Evolutionary conservation across 108 stramenopile species (phyloP), one percentile per base, ranked within the genome.

Genomic region (Asterionellopsis glacialis): DNA sequence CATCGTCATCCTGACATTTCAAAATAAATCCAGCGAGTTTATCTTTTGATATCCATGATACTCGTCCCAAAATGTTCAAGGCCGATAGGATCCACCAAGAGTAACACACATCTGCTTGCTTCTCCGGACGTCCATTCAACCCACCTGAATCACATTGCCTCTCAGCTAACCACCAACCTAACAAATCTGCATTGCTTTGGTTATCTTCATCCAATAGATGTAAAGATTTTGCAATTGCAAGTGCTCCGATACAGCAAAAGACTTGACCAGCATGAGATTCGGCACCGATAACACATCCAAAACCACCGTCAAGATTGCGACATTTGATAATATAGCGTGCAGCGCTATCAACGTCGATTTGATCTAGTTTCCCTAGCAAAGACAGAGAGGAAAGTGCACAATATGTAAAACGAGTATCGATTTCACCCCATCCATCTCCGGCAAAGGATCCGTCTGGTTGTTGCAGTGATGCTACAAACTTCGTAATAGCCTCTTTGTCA

Each of bases 131-230:
- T 5, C 98, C 98, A 72, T 99, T 99, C 27, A 92, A 59, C 9
- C 90, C 90, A 41, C 99, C 99, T n/a, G 86, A 87, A 70, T 98
- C 99, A 63, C 95, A 96, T 69, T 99, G 99, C 40, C 99, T 69
- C 74, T 98, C 99, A n/a, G 94, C 79, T n/a, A 99, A 70, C 99
- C 99, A 99, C 97, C 98, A 98, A 11, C 85, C 84, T n/a, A 99
- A 74, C 25, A 91, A 62, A 57, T 96, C 94, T 19, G 77, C 74
- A 61, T 79, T 74, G 14, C 63, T 49, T 18, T 69, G 64, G 15
- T 25, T 40, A 24, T 52, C 42, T 45, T 55, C 65, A 48, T 67
- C 58, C 22, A 81, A 51, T 41, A 81, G 63, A 60, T 79, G 75
- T 28, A 98, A 69, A 27, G 84, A 79, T 23, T 80, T 67, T 14